Evolutionary conservation across 345 rosid species (phyloP), one percentile per base, ranked within the genome.

Genomic region (Aegle marmelos): DNA sequence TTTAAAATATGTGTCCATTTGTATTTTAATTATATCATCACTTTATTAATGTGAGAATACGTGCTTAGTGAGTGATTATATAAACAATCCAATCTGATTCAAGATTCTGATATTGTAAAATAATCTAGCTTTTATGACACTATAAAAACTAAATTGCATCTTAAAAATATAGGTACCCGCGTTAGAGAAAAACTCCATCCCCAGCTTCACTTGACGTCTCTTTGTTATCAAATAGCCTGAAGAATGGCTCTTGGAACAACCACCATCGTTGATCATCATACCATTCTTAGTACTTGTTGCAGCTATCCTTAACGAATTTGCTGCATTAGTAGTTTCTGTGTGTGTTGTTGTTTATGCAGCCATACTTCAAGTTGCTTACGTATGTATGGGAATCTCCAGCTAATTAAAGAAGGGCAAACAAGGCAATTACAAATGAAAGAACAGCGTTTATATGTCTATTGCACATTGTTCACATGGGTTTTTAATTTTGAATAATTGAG

Each of bases 181-280:
- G 0, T 9, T 39, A 39, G 3, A 9, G 45, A 10, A 39, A 39
- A 85, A 36, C 68, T 88, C 74, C 10, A 86, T 83, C 6, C 72
- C 87, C 73, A 82, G 30, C 81, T 85, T 90, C 68, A 85, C 86
- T 68, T 81, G 84, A 21, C 90, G 89, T 69, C 92, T 81, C 77
- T 73, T 83, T 1, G 91, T 89, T 62, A 86, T 88, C 83, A 72
- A 70, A 28, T 87, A 88, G 21, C 84, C 31, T 13, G 61, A 70
- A 69, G 36, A 9, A 19, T 62, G 28, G 13, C 73, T 73, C 36
- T 31, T 65, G 0, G 76, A 48, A 34, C 25, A 0, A 28, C 70
- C 13, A 28, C 53, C 78, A 50, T 59, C 67, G n/a, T 57, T 70
- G 70, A 75, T 81, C 70, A 74, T 67, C 9, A 1, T 25, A 13